Conservation (phyloP, 108 stramenopile species). For the Cyclotella baltica region DNA sequence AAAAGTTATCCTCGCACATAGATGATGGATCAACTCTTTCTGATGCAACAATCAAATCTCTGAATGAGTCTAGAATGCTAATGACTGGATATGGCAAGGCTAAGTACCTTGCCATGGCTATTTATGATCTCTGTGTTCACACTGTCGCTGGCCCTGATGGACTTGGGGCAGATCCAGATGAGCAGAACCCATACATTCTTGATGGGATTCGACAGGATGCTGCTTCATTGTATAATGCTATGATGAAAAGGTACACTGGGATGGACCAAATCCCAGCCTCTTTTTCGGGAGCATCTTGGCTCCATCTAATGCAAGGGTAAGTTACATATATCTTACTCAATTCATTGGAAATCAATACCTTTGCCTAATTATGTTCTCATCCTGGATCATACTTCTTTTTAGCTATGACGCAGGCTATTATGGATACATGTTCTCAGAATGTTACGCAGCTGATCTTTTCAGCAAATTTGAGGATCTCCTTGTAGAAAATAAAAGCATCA, state of each 20-base stretch:
- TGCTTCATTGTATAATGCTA: constrained; percentile 14
- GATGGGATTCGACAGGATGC: constrained; percentile 18
- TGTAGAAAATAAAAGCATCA: not conserved
- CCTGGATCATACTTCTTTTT: not conserved
- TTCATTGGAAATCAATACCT: no score
- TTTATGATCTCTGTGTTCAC: constrained; percentile 34
- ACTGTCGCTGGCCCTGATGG: constrained; percentile 5
- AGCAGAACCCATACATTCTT: not conserved
- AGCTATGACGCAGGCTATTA: constrained; percentile 30
- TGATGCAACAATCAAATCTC: constrained; percentile 9
- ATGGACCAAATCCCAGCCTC: constrained; percentile 1
- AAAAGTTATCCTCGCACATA: constrained; percentile 6
- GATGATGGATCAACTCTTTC: constrained; percentile 12
- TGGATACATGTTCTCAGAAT: constrained; percentile 35
- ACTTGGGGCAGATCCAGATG: no score
- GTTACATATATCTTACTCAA: constrained; percentile 1
- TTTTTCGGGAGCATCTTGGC: constrained; percentile 22
- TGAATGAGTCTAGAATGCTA: constrained; percentile 23
- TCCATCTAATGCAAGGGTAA: constrained; percentile 34
- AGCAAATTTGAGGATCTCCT: constrained; percentile 1
- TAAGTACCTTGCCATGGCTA: constrained; percentile 32
- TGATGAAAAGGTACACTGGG: constrained; percentile 19
- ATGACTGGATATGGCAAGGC: constrained; percentile 23
- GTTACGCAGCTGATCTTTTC: constrained; percentile 30
- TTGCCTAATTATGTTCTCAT: not conserved